Evolutionary conservation across 768 basidiomycete genomes (phyloP), one percentile per base, ranked within the genome.

Genomic region (Auricularia sp.): DNA sequence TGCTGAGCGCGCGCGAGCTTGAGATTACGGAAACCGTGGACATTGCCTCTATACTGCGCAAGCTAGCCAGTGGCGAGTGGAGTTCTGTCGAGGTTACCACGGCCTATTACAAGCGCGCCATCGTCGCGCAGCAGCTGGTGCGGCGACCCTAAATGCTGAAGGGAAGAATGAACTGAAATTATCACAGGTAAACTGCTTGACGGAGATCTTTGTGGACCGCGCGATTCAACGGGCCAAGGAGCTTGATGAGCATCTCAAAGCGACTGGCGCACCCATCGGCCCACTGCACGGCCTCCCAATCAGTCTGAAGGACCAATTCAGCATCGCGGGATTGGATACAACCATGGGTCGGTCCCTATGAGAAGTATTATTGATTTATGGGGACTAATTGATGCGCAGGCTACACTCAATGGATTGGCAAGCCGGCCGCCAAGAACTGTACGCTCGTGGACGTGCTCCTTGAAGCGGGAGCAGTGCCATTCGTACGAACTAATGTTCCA

Each of bases 121-220:
- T 89, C 56, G 74, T 94, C 54, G 91, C 90, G 3, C 90, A 94
- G 59, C 90, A 92, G 69, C 71, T 92, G 16, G 89, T 89, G 63
- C 70, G 82, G 42, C 3, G 39, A 29, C 29, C 39, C 7, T 42
- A 21, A 11, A 51, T 16, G 11, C 21, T 18, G 47, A 1, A 51
- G 14, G 3, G 18, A 10, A 16, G 16, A 51, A 51, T 51, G 6
- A 51, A 18, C 47, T 51, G 2, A 24, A 1, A 51, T 51, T 16
- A 11, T 10, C 6, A 16, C 7, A 90, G 89, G 85, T 84, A 4
- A 92, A 92, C 68, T 92, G 92, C 71, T 71, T 93, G 51, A 92
- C 90, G 0, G 90, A 92, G 73, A 85, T 91, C n/a, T 91, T 89
- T 69, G 81, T 91, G 62, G 87, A 92, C 33, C 79, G 81, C 4